Evolutionary conservation across 805 yeast species (phyloP), one percentile per base, ranked within the genome.

Genomic region (Candida hungchunana): DNA sequence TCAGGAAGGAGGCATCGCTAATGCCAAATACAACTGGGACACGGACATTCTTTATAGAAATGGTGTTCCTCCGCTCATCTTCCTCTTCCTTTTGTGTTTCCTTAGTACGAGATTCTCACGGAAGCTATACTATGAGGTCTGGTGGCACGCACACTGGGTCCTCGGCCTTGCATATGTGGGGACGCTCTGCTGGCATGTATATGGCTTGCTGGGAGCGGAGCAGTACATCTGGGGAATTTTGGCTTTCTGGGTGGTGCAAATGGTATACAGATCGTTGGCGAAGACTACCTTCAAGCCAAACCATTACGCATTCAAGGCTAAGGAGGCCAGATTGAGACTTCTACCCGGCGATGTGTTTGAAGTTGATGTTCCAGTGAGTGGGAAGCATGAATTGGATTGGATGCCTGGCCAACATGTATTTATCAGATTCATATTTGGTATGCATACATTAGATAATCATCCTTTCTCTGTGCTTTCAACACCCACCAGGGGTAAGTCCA

Each of bases 351-450:
- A 64, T 41, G 47, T 62, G 46, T 60, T 69, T 21, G 59, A 66
- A 32, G 53, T 75, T 3, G 34, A 45, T 5, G 60, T 64, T 16
- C 43, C 47, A 4, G 54, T 57, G 31, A 40, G 25, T 12, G 41
- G 17, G 1, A n/a, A n/a, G n/a, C 17, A 57, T 13, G 67, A 64
- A 7, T 53, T 69, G 27, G 39, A 44, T 9, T 74, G 79, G 79
- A 46, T 30, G 12, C 71, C 79, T 1, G 80, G 82, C 18, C 81
- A 75, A 40, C 82, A 75, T 53, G 57, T 73, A 5, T 72, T 60
- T 43, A 51, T 75, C 15, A 61, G 79, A 46, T 69, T 71, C 38
- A 56, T 51, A 14, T n/a, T 59, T 3, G 75, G 71, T 2, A 43
- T 61, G n/a, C 58, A 64, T 25, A 55, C 73, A 15, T 45, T 73